A percentile compares a stretch with the other conserved stretches of the same genome.
Evolutionary conservation across 768 basidiomycete genomes (phyloP).

Genomic region (Russula brevipes): DNA sequence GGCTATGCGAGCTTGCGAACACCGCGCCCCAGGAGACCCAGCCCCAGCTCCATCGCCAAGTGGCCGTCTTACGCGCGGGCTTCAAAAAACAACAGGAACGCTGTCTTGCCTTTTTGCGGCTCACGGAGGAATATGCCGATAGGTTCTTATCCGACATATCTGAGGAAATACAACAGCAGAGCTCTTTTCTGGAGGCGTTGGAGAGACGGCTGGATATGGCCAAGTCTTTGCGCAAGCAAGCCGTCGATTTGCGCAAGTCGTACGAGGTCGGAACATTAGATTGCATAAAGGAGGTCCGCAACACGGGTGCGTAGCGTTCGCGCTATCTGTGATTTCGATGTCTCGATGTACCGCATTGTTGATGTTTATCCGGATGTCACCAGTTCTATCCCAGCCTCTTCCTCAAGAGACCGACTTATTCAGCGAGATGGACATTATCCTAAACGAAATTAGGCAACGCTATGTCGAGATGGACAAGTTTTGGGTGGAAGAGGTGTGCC

Average conservation of each 20-base stretch:
- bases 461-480: too few species aligned
- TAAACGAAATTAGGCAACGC: too few species aligned
- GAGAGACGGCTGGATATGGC: too few species aligned
- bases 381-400: background rate
- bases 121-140: background rate
- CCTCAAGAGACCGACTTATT: background rate
- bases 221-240: too few species aligned
- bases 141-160: background rate
- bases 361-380: background rate
- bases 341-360: background rate
- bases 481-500: too few species aligned
- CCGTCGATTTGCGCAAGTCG: background rate
- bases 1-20: background rate
- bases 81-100: background rate
- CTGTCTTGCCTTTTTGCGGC: background rate
- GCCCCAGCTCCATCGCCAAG: background rate
- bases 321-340: background rate
- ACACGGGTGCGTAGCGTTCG: background rate
- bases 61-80: background rate
- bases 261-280: background rate
- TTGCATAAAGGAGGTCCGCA: background rate
- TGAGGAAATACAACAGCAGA: constrained; percentile 1
- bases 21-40: background rate
- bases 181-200: too few species aligned
- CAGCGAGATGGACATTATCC: background rate